Percentiles rank a stretch among this genome's conserved stretches.
Conservation (phyloP, 305 asterid species). For the Solanum aculeatissimum region DNA sequence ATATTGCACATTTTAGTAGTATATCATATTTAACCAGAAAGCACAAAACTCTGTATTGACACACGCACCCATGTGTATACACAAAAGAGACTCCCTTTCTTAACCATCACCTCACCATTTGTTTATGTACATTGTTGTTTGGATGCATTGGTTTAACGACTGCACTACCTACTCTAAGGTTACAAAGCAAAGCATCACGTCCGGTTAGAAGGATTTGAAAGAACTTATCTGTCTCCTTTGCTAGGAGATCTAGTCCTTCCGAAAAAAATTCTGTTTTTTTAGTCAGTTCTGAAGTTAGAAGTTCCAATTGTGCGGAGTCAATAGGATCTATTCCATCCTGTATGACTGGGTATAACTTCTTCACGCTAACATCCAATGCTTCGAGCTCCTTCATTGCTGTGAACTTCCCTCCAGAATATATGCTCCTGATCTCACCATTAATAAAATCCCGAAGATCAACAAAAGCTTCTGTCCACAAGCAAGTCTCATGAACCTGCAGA, state of each 20-base stretch:
- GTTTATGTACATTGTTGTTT: constrained; percentile 23
- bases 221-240: constrained; percentile 60
- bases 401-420: constrained; percentile 28
- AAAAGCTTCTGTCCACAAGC: constrained; percentile 56
- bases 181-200: constrained; percentile 72
- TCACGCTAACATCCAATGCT: constrained; percentile 49
- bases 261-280: constrained; percentile 35
- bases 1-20: neutral
- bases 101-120: constrained; percentile 27
- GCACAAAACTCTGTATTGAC: constrained; percentile 8
- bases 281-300: constrained; percentile 27
- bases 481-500: constrained; percentile 29
- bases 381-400: constrained; percentile 64
- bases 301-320: constrained; percentile 21
- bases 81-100: constrained; percentile 5
- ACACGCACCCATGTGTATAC: constrained; percentile 16
- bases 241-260: constrained; percentile 57
- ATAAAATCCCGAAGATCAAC: constrained; percentile 39
- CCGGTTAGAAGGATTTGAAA: constrained; percentile 74
- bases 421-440: constrained; percentile 45
- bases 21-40: constrained; percentile 7
- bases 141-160: constrained; percentile 8
- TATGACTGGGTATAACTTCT: constrained; percentile 47
- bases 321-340: constrained; percentile 36
- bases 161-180: constrained; percentile 55